Base-by-base conservation (phyloP, 148 eudicot species). In the Chenopodium berlandieri region DNA sequence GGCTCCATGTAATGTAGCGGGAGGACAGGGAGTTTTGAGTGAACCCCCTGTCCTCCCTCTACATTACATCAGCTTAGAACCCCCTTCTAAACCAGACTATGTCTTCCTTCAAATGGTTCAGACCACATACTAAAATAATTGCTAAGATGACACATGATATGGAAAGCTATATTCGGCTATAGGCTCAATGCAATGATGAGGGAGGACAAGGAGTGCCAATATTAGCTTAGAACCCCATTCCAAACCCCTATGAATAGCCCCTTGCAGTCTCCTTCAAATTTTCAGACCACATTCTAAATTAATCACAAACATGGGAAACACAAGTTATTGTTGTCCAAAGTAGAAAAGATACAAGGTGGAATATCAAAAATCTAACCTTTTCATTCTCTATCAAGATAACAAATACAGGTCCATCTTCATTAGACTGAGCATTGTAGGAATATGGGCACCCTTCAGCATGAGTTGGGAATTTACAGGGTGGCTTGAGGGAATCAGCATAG, bases 341-440 rank as follows among this genome's bases (percentile, higher is more conserved):
- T 14, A 23, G 60, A 73, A 44, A 32, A 11, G 19, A 30, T 23
- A 54, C 70, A 73, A 40, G 70, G 37, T 4, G 0, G 32, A 40
- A 27, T 2, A 74, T 74, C 46, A 40, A 44, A 40, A 20, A 23
- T 82, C 92, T 25, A 82, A 94, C 99, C 99, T 96, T 96, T 32
- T 94, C 98, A 54, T 96, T 94, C 83, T 92, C 98, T 44, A 96
- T 88, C 86, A 96, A 77, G 85, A 96, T 94, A 79, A 96, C 87
- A 73, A 92, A 92, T 20, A 92, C 91, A 6, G 99, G 99, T 80
- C 95, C 98, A 78, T 90, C 93, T 10, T 90, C 75, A 22, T 85
- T 84, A 82, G 87, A 87, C 20, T 84, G 82, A 75, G 93, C 91
- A 81, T 84, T 87, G 84, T 87, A 92, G 16, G 94, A 90, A 80